These are phyloP conservation scores for Cercospora sp. DNA, from an alignment of 2,329 filamentous ascomycete species.

Conservation along the genomic window DNA sequence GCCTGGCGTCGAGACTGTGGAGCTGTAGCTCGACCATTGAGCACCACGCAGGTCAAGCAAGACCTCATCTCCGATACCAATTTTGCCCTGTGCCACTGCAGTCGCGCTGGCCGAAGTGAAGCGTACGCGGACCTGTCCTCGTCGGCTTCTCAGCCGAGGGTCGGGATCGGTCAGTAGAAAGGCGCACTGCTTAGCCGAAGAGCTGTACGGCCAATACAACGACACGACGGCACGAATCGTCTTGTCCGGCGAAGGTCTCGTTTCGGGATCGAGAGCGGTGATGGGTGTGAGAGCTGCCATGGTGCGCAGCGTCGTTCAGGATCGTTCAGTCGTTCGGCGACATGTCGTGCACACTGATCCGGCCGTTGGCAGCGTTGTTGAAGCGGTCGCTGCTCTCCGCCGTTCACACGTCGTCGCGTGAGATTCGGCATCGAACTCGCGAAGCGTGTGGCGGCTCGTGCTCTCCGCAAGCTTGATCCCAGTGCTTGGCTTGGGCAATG, in stretches of 20 bases:
- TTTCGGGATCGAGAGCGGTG: slow-evolving; percentile 32
- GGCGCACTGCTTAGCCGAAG: slow-evolving; percentile 69
- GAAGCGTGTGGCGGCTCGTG: slow-evolving; percentile 2
- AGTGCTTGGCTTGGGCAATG: slow-evolving; percentile 7
- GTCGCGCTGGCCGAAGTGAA: slow-evolving; percentile 72
- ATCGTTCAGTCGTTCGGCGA: neutral
- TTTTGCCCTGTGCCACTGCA: slow-evolving; percentile 63
- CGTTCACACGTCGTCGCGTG: neutral
- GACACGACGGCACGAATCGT: slow-evolving; percentile 71
- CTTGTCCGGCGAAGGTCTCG: slow-evolving; percentile 29
- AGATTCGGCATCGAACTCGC: slow-evolving; percentile 10
- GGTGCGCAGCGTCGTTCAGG: neutral
- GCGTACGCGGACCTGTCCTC: slow-evolving; percentile 77
- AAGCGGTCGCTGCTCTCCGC: neutral
- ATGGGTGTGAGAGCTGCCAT: slow-evolving; percentile 33
- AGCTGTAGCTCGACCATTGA: slow-evolving; percentile 60
- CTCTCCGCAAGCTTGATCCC: slow-evolving; percentile 1
- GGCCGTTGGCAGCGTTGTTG: neutral
- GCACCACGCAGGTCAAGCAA: slow-evolving; percentile 68
- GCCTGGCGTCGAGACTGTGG: slow-evolving; percentile 55
- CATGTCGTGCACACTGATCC: neutral
- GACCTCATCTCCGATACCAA: slow-evolving; percentile 79
- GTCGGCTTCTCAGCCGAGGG: slow-evolving; percentile 72
- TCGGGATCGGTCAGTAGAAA: slow-evolving; percentile 84
- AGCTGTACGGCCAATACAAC: slow-evolving; percentile 89